These are phyloP conservation scores for Pythium phragmitis DNA, from an alignment of 352 stramenopile genomes.

Conservation along the genomic window DNA sequence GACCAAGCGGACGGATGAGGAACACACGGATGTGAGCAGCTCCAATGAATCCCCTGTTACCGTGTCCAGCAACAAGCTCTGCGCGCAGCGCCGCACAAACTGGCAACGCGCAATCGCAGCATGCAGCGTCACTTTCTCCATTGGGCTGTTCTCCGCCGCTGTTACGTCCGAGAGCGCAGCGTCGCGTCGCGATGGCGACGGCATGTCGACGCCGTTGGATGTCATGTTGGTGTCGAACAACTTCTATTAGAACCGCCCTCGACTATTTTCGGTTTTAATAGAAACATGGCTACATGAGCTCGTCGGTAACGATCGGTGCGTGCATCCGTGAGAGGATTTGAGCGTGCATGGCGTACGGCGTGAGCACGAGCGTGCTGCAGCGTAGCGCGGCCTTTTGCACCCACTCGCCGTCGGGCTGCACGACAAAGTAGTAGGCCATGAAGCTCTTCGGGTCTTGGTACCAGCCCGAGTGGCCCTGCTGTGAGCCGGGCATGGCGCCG, in stretches of 20 bases:
- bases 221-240: too few species aligned
- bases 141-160: too few species aligned
- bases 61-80: slow-evolving; percentile 27
- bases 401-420: slow-evolving; percentile 59
- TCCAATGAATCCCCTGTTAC: background rate
- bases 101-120: slow-evolving; percentile 10
- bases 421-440: slow-evolving; percentile 75
- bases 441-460: slow-evolving; percentile 77
- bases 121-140: background rate
- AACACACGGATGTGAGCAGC: background rate
- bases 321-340: slow-evolving; percentile 41
- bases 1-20: background rate
- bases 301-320: background rate
- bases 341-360: slow-evolving; percentile 59
- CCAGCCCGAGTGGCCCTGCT: slow-evolving; percentile 63
- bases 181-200: background rate
- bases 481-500: slow-evolving; percentile 66
- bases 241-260: too few species aligned
- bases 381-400: slow-evolving; percentile 56
- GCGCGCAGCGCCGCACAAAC: slow-evolving; percentile 24
- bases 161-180: background rate
- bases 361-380: slow-evolving; percentile 61
- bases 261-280: slow-evolving; percentile 16
- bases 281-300: slow-evolving; percentile 27
- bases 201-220: background rate